Evolutionary conservation across 192 early-diverging fungal genomes (phyloP).

Genomic region (Pilobolus umbonatus): DNA sequence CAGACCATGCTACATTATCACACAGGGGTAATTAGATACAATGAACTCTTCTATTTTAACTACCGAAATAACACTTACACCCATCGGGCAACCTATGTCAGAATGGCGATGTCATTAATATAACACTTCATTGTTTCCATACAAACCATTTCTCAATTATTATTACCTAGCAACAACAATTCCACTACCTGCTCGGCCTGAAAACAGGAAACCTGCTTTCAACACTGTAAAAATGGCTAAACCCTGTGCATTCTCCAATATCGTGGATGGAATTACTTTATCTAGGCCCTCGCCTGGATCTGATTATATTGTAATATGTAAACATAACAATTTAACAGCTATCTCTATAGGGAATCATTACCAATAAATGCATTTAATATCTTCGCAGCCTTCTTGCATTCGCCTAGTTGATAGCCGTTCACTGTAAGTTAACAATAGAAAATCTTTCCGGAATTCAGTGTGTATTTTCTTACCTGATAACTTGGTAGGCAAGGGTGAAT

Average conservation of each 20-base stretch:
- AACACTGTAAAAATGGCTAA: slow-evolving; percentile 92
- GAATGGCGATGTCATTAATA: too few relatives aligned
- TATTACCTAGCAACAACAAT: slow-evolving; percentile 76
- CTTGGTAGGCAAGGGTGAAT: slow-evolving; percentile 34
- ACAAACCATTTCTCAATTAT: neutral
- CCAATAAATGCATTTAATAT: slow-evolving; percentile 30
- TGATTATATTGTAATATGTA: slow-evolving; percentile 1
- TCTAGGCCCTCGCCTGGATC: slow-evolving; percentile 50
- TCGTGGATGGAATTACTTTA: slow-evolving; percentile 60
- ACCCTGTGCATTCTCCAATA: slow-evolving; percentile 76
- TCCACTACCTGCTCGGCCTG: slow-evolving; percentile 84
- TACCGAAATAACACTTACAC: too few relatives aligned
- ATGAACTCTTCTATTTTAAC: neutral
- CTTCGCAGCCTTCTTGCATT: slow-evolving; percentile 28
- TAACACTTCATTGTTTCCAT: too few relatives aligned
- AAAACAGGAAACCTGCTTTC: slow-evolving; percentile 92
- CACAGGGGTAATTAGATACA: neutral
- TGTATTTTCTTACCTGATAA: slow-evolving; percentile 17
- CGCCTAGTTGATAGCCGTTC: slow-evolving; percentile 20
- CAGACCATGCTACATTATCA: slow-evolving; percentile 58
- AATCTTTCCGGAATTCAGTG: neutral
- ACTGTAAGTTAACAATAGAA: neutral
- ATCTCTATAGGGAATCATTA: too few relatives aligned
- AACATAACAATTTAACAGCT: too few relatives aligned
- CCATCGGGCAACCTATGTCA: slow-evolving; percentile 13